Conservation (phyloP, 768 basidiomycete genomes). For the Hygrocybe coccinea region DNA sequence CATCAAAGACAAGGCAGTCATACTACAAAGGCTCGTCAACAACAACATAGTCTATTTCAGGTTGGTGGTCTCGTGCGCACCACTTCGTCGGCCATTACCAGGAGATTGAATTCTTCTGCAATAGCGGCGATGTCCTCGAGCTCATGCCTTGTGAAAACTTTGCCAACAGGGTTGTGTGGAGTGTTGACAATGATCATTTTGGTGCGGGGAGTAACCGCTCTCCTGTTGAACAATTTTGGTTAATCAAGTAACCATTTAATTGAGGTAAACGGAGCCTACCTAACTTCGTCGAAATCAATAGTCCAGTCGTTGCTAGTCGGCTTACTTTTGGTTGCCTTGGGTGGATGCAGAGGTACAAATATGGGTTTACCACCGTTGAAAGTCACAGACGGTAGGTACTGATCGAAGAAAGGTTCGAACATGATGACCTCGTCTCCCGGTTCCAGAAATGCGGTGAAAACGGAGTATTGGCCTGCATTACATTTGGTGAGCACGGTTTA, state of each 20-base stretch:
- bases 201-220: constrained; percentile 79
- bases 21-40: constrained; percentile 50
- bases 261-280: constrained; percentile 37
- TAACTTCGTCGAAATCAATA: constrained; percentile 83
- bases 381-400: constrained; percentile 86
- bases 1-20: constrained; percentile 87
- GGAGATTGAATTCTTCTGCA: constrained; percentile 86
- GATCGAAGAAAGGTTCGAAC: constrained; percentile 98
- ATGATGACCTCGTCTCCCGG: constrained; percentile 95
- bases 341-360: constrained; percentile 92
- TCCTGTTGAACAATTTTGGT: constrained; percentile 35
- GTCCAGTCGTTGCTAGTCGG: constrained; percentile 78
- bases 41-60: constrained; percentile 5
- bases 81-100: constrained; percentile 96
- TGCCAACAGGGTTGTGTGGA: constrained; percentile 97
- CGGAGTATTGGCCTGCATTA: constrained; percentile 80
- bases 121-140: constrained; percentile 80
- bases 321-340: constrained; percentile 42
- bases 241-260: background rate
- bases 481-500: background rate
- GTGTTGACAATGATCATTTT: constrained; percentile 97
- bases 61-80: constrained; percentile 41
- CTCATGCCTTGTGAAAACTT: constrained; percentile 84
- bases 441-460: constrained; percentile 87
- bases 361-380: constrained; percentile 93